These are phyloP conservation scores for Quercus dentata DNA, from an alignment of 306 rosid species.

Conservation along the genomic window DNA sequence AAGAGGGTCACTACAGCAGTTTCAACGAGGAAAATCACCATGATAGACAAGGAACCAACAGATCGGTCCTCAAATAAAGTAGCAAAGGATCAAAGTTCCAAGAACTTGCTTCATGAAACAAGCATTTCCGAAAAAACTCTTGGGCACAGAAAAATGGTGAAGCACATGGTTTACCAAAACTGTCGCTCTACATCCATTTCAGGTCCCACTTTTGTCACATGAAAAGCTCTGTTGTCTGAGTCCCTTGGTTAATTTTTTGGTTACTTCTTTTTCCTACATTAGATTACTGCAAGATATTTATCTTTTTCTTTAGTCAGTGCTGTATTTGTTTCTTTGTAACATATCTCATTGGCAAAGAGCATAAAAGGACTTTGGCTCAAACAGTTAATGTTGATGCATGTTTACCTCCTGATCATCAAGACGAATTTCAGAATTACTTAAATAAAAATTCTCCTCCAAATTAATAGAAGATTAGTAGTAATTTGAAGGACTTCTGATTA, in stretches of 20 bases:
- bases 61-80: slow-evolving; percentile 7
- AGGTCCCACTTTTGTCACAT: slow-evolving; percentile 29
- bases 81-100: slow-evolving; percentile 22
- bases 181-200: slow-evolving; percentile 33
- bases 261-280: background rate
- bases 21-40: slow-evolving; percentile 18
- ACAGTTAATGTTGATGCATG: background rate
- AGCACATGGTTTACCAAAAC: slow-evolving; percentile 37
- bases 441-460: background rate
- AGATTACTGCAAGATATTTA: background rate
- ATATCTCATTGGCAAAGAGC: background rate
- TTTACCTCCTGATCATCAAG: background rate
- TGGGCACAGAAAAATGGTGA: slow-evolving; percentile 35
- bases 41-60: slow-evolving; percentile 17
- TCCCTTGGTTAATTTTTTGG: background rate
- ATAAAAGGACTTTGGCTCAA: background rate
- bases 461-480: background rate
- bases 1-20: slow-evolving; percentile 22
- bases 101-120: slow-evolving; percentile 22
- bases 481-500: background rate
- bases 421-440: background rate
- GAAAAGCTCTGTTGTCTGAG: background rate
- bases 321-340: background rate
- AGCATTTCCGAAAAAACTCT: slow-evolving; percentile 13
- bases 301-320: background rate